These are phyloP conservation scores for Aspergillus hortae DNA, from an alignment of 2,329 filamentous ascomycete species.

Conservation along the genomic window DNA sequence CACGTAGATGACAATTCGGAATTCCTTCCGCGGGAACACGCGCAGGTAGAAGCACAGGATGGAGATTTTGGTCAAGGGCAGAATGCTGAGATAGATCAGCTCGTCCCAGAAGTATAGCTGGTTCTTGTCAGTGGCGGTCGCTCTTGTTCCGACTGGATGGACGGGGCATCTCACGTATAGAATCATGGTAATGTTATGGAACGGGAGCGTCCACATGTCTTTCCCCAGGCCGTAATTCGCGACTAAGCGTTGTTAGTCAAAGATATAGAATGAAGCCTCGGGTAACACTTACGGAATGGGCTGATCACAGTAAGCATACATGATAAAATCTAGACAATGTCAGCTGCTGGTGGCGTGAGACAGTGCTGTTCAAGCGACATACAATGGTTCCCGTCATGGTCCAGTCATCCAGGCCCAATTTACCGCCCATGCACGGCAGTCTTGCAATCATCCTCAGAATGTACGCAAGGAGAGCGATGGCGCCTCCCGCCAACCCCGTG, in stretches of 20 bases:
- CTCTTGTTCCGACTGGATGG: constrained; percentile 17
- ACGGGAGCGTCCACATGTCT: constrained; percentile 45
- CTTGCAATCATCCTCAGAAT: constrained; percentile 37
- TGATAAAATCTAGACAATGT: neutral
- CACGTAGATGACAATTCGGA: constrained; percentile 28
- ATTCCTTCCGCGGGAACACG: constrained; percentile 38
- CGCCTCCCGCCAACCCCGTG: constrained; percentile 31
- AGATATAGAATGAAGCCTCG: constrained; percentile 21
- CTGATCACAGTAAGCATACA: constrained; percentile 3
- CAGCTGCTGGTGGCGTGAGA: neutral
- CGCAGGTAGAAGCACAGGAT: constrained; percentile 41
- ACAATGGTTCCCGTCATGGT: constrained; percentile 30
- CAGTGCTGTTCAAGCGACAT: neutral
- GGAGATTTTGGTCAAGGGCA: constrained; percentile 28
- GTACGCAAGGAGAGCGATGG: constrained; percentile 32
- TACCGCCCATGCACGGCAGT: constrained; percentile 29
- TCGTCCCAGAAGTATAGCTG: constrained; percentile 30
- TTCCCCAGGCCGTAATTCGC: constrained; percentile 39
- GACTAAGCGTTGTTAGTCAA: constrained; percentile 27
- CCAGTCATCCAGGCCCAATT: constrained; percentile 41
- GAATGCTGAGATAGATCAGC: constrained; percentile 33
- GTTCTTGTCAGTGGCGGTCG: constrained; percentile 17
- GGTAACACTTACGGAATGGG: neutral
- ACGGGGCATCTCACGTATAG: constrained; percentile 27
- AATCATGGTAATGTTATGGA: constrained; percentile 42